phyloP scores from a whole-genome alignment of 176 grass and related monocot genomes.

The Areca catechu region DNA sequence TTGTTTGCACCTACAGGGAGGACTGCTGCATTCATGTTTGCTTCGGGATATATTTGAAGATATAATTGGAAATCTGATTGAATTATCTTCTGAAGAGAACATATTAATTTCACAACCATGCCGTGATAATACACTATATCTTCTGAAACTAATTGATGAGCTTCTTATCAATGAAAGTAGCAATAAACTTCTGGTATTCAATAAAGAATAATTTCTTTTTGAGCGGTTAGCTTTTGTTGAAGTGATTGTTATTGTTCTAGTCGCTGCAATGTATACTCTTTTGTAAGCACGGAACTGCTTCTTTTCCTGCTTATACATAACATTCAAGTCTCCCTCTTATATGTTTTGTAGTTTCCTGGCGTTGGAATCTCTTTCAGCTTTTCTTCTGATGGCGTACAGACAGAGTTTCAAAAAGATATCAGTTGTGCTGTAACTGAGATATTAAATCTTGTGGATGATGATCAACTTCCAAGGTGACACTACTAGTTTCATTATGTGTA shows the following conservation, averaged over 20 bases:
- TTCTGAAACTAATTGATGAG: conserved; percentile 83
- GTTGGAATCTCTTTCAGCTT: conserved; percentile 33
- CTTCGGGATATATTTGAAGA: conserved; percentile 75
- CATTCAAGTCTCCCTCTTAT: neutral
- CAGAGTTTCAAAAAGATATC: conserved; percentile 33
- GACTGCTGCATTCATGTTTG: conserved; percentile 28
- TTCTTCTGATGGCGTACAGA: conserved; percentile 28
- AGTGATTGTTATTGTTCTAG: neutral
- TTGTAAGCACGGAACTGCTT: too few relatives aligned
- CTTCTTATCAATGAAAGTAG: conserved; percentile 64
- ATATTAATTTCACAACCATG: conserved; percentile 78
- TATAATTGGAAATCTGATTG: conserved; percentile 49
- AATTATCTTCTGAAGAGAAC: conserved; percentile 63
- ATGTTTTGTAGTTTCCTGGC: conserved; percentile 37
- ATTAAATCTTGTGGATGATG: conserved; percentile 38
- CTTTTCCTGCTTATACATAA: neutral
- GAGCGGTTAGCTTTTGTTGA: neutral
- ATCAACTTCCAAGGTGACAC: conserved; percentile 58
- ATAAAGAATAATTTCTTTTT: conserved; percentile 29
- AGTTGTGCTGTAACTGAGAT: conserved; percentile 39
- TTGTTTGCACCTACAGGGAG: conserved; percentile 24
- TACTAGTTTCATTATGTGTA: conserved; percentile 7
- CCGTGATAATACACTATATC: conserved; percentile 70
- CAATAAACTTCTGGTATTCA: conserved; percentile 64
- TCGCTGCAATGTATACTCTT: too few relatives aligned